These are phyloP conservation scores for Podospora australis DNA, from an alignment of 495 filamentous ascomycete species.

Conservation along the genomic window DNA sequence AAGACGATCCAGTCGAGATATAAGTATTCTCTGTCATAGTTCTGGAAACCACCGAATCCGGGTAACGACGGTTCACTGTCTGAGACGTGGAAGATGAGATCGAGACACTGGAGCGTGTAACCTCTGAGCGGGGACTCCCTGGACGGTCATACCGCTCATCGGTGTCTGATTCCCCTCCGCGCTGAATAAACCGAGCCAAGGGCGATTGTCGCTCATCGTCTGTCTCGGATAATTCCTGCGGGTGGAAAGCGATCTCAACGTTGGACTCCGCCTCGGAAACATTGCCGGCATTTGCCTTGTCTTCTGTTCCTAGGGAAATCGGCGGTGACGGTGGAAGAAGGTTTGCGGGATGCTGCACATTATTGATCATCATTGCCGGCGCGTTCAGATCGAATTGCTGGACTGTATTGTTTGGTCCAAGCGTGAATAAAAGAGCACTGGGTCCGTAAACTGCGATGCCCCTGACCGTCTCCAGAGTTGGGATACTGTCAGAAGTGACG, in stretches of 20 bases:
- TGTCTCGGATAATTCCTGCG: constrained; percentile 51
- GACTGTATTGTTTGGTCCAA: constrained; percentile 78
- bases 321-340: constrained; percentile 72
- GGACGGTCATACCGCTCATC: constrained; percentile 53
- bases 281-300: constrained; percentile 33
- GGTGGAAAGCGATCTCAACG: constrained; percentile 42
- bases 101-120: constrained; percentile 59
- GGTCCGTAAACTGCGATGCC: constrained; percentile 86
- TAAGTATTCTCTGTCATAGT: constrained; percentile 52
- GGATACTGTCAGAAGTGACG: constrained; percentile 79
- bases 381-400: constrained; percentile 93
- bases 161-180: constrained; percentile 45
- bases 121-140: constrained; percentile 56
- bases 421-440: constrained; percentile 84
- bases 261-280: constrained; percentile 41
- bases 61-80: constrained; percentile 27
- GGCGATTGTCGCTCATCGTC: constrained; percentile 63
- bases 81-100: constrained; percentile 45
- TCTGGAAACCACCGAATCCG: constrained; percentile 42
- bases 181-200: constrained; percentile 55
- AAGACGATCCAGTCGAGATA: constrained; percentile 56
- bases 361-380: constrained; percentile 65
- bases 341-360: constrained; percentile 74
- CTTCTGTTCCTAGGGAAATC: constrained; percentile 62
- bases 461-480: constrained; percentile 72